Evolutionary conservation across 2,329 filamentous ascomycete genomes (phyloP).

Genomic region (Diplocarpon mali): DNA sequence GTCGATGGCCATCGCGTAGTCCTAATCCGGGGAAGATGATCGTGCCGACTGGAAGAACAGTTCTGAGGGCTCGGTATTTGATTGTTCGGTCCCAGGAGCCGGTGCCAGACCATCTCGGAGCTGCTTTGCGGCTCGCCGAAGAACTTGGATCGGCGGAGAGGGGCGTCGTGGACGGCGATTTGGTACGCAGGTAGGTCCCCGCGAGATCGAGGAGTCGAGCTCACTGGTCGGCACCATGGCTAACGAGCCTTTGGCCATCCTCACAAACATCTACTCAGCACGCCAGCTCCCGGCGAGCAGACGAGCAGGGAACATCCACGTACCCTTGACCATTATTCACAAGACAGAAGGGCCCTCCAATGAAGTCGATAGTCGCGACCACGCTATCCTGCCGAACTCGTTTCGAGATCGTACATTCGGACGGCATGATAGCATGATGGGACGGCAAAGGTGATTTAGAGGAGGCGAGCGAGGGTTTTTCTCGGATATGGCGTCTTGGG

Average conservation of each 20-base stretch:
- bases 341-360: too few relatives aligned
- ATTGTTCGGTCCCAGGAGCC: not conserved
- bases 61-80: not conserved
- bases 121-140: not conserved
- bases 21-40: not conserved
- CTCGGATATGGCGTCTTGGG: too few relatives aligned
- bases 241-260: not conserved
- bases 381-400: too few relatives aligned
- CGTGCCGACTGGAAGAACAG: not conserved
- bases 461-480: too few relatives aligned
- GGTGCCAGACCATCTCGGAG: not conserved
- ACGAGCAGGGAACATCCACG: too few relatives aligned
- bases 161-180: not conserved
- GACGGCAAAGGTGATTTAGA: too few relatives aligned
- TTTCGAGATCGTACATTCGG: too few relatives aligned
- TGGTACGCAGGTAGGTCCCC: too few relatives aligned
- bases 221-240: not conserved
- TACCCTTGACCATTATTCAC: too few relatives aligned
- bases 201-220: not conserved
- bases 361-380: too few relatives aligned
- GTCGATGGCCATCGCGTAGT: constrained; percentile 59
- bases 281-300: too few relatives aligned
- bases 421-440: too few relatives aligned
- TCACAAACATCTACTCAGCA: not conserved
- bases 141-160: not conserved